Base-by-base conservation (phyloP, 306 rosid genomes). In the Delonix regia region DNA sequence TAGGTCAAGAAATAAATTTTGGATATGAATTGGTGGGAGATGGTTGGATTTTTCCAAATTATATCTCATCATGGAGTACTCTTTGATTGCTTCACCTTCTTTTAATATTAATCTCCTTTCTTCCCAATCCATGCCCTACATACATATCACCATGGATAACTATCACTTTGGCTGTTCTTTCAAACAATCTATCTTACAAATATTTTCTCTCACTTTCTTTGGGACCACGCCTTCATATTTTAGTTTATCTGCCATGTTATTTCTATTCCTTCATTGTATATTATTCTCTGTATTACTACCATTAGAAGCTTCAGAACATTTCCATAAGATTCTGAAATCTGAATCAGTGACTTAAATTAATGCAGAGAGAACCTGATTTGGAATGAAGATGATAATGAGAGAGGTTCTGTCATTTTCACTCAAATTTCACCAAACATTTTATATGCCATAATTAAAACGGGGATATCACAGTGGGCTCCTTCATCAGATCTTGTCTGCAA, bases 401-500 rank as follows among this genome's bases (percentile, higher is more conserved):
- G 61, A 70, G 79, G 65, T 86, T 89, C 80, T 80, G 86, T 90
- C 92, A 80, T 86, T 92, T 87, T 84, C 87, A 74, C 74, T 75
- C 44, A n/a, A 56, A 76, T 74, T 86, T 71, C 83, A 78, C 90
- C 84, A 78, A 89, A 78, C 85, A 80, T 82, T 38, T 75, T 70
- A 69, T 62, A 61, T 65, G 51, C 76, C 81, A 84, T 87, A 81
- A 83, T 80, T 80, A 79, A 83, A 80, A 83, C 85, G 76, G 70
- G 73, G 62, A 76, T 76, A 75, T 74, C 81, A 60, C 45, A 28
- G 89, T 90, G 92, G 93, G 92, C 81, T 83, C 88, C 81, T 77
- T 91, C 81, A 79, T 85, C 65, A 84, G 77, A 75, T 83, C 83
- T 87, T 89, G 90, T 87, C 89, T 77, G 83, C 74, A 84, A 90